These are phyloP conservation scores for Chrysochromulina parva DNA, from an alignment of 78 protist genomes.

Conservation along the genomic window DNA sequence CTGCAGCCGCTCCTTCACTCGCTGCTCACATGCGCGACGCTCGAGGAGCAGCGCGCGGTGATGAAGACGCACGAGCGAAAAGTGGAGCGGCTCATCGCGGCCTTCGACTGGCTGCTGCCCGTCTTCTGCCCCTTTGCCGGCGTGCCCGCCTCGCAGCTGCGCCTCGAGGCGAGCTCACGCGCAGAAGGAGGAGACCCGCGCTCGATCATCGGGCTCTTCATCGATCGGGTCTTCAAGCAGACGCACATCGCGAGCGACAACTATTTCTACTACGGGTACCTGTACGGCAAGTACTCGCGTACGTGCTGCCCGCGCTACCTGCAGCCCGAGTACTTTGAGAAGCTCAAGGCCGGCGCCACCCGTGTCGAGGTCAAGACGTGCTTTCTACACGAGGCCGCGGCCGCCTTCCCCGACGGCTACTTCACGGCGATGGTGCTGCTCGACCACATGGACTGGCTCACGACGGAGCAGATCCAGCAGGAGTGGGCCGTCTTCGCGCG, in stretches of 20 bases:
- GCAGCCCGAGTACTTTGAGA: not conserved
- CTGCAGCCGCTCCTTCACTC: not conserved
- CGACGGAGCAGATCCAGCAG: not conserved
- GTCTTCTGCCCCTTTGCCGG: not conserved
- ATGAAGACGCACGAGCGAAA: not conserved
- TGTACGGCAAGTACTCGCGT: not conserved
- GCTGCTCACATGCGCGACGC: not conserved
- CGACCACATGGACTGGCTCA: not conserved
- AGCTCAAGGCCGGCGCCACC: not conserved
- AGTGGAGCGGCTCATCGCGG: not conserved
- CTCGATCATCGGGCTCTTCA: no score
- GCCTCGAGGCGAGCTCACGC: not conserved
- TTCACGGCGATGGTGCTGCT: not conserved
- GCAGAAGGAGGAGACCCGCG: no score
- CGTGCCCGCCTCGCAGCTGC: not conserved
- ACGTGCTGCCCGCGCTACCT: constrained; percentile 1
- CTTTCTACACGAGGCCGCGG: not conserved
- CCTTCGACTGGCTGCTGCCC: not conserved
- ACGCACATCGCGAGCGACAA: not conserved
- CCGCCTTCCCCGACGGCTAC: not conserved
- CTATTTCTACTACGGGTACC: constrained; percentile 2
- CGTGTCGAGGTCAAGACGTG: not conserved
- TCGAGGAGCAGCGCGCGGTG: not conserved
- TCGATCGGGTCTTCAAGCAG: not conserved
- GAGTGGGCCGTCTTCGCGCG: not conserved